phyloP scores from a whole-genome alignment of 129 eudicot genomes.

The Solidago caesia region DNA sequence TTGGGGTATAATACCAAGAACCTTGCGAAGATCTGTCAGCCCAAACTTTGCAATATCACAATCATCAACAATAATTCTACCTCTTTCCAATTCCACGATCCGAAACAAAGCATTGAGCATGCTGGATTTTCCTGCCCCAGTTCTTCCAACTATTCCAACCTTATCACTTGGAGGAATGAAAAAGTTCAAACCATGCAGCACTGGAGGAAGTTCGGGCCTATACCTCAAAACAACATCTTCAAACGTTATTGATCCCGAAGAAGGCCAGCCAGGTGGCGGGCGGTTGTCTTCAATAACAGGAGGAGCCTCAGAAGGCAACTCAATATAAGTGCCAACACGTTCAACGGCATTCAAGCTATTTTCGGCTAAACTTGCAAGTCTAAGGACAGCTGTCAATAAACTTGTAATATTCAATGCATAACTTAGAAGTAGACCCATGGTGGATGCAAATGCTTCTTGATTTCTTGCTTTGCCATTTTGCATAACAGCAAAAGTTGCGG shows the following conservation, averaged over 20 bases:
- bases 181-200: constrained; percentile 77
- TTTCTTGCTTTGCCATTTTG: constrained; percentile 82
- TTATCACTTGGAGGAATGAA: constrained; percentile 64
- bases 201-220: constrained; percentile 94
- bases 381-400: constrained; percentile 62
- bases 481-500: constrained; percentile 95
- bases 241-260: constrained; percentile 69
- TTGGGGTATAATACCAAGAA: constrained; percentile 92
- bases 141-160: constrained; percentile 93
- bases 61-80: constrained; percentile 75
- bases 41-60: constrained; percentile 85
- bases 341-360: constrained; percentile 94
- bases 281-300: constrained; percentile 57
- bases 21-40: constrained; percentile 78
- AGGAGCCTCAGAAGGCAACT: constrained; percentile 90
- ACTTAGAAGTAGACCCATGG: constrained; percentile 95
- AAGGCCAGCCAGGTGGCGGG: constrained; percentile 98
- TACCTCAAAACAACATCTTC: constrained; percentile 80
- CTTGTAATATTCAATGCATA: constrained; percentile 80
- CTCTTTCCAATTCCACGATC: constrained; percentile 88
- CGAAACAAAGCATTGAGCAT: constrained; percentile 95
- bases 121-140: constrained; percentile 99
- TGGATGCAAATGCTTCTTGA: constrained; percentile 87
- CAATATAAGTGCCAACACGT: constrained; percentile 87
- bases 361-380: constrained; percentile 91